These are phyloP conservation scores for Phytopythium aichiense DNA, from an alignment of 352 stramenopile species.

Conservation along the genomic window DNA sequence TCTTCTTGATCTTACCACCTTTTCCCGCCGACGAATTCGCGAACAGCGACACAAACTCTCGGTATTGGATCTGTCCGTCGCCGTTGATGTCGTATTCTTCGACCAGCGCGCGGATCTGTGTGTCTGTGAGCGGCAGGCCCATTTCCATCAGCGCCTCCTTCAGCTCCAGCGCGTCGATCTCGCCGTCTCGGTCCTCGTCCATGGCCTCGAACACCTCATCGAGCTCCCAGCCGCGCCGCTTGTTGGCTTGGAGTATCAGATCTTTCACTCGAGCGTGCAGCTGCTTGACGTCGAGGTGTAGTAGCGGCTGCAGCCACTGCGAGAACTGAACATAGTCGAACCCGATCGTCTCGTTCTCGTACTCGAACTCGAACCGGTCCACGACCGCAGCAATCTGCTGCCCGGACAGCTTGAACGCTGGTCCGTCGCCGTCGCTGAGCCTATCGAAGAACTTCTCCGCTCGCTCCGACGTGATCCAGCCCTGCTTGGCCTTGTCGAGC, in stretches of 20 bases:
- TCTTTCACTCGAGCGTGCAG: constrained; percentile 46
- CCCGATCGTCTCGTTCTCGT: constrained; percentile 41
- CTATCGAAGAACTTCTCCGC: constrained; percentile 24
- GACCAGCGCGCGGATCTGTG: constrained; percentile 54
- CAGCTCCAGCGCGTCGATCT: constrained; percentile 47
- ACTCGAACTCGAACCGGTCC: constrained; percentile 70
- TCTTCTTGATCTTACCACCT: constrained; percentile 6
- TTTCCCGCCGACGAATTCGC: constrained; percentile 12
- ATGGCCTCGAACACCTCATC: constrained; percentile 57
- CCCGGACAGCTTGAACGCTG: constrained; percentile 33
- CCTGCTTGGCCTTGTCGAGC: constrained; percentile 51
- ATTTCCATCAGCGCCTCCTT: constrained; percentile 59
- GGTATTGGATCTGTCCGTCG: constrained; percentile 62
- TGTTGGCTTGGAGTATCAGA: constrained; percentile 34
- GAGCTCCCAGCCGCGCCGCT: constrained; percentile 40
- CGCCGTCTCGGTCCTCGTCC: constrained; percentile 47
- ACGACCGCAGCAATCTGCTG: constrained; percentile 32
- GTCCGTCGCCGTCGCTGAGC: constrained; percentile 16
- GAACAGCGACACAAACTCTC: constrained; percentile 55
- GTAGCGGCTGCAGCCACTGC: constrained; percentile 56
- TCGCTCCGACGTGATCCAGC: constrained; percentile 44
- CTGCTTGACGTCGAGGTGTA: constrained; percentile 57
- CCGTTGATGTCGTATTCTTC: constrained; percentile 59
- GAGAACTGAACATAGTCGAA: constrained; percentile 73
- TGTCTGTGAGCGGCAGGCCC: constrained; percentile 59